phyloP scores from a whole-genome alignment of 495 filamentous ascomycete genomes.

The Recurvomyces mirabilis region DNA sequence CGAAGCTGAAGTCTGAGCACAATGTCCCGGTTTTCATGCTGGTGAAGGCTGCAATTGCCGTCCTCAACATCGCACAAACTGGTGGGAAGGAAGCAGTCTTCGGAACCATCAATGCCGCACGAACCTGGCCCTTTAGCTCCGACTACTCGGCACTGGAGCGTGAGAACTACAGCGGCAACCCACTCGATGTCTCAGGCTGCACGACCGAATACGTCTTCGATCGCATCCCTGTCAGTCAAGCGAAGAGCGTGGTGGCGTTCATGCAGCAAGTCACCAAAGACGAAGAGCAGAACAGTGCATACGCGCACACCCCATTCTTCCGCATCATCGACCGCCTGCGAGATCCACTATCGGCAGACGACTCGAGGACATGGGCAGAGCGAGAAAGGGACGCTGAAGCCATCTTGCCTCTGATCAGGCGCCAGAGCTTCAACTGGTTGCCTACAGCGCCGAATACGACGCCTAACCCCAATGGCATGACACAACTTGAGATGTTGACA shows the following conservation, averaged over 20 bases:
- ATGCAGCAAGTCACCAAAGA: slow-evolving; percentile 12
- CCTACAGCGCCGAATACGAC: slow-evolving; percentile 4
- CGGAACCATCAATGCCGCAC: slow-evolving; percentile 12
- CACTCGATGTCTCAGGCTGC: slow-evolving; percentile 10
- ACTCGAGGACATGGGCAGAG: slow-evolving; percentile 5
- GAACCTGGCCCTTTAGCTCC: slow-evolving; percentile 9
- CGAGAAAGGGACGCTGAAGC: slow-evolving; percentile 7
- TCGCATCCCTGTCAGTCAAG: slow-evolving; percentile 4
- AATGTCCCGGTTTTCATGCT: slow-evolving; percentile 12
- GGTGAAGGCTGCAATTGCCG: slow-evolving; percentile 12
- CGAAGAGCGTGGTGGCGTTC: slow-evolving; percentile 3
- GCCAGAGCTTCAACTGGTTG: slow-evolving; percentile 15
- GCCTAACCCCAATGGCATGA: background rate
- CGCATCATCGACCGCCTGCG: slow-evolving; percentile 7
- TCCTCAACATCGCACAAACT: slow-evolving; percentile 7
- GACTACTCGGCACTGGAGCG: slow-evolving; percentile 8
- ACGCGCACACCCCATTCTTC: slow-evolving; percentile 7
- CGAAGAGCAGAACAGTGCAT: slow-evolving; percentile 6
- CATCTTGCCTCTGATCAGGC: slow-evolving; percentile 4
- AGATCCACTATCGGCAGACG: background rate
- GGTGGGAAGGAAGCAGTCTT: slow-evolving; percentile 9
- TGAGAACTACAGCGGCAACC: slow-evolving; percentile 3
- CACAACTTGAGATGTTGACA: slow-evolving; percentile 6
- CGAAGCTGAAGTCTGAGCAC: slow-evolving; percentile 5
- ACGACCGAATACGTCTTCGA: slow-evolving; percentile 11